Evolutionary conservation across 1,284 basidiomycete species (phyloP), one percentile per base, ranked within the genome.

Genomic region (Ustilago crameri): DNA sequence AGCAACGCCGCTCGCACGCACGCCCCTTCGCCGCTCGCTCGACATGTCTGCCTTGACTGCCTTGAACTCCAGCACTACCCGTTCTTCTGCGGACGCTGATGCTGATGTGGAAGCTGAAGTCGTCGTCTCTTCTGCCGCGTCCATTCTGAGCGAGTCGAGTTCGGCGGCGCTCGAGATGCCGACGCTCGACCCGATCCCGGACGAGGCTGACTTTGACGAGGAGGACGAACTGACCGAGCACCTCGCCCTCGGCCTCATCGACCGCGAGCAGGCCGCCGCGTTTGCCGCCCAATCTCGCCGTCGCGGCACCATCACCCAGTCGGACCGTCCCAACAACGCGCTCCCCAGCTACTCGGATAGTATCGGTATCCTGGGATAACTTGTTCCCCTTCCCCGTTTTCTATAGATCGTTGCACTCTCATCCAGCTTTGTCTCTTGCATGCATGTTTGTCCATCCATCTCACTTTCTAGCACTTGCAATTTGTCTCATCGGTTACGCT

Each of bases 341-440:
- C 65, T 68, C 0, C 70, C 70, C 3, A 73, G 65, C 30, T 73
- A 73, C 30, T 59, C 53, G 12, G 70, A 73, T 23, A 73, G 70
- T 40, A 67, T 67, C 34, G 64, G 64, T 34, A 67, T 72, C 43
- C 57, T 72, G 18, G 69, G 58, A 42, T 71, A 27, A 8, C 49
- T 40, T 32, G 35, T 34, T 23, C n/a, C 23, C 38, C 10, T 18
- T 34, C 20, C 34, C 22, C 26, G 3, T 37, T 2, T 37, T 35
- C 46, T 35, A 17, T 26, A 35, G 30, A 32, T 24, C 18, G 23
- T 27, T 34, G 38, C 46, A 48, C 26, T 26, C 9, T 30, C 46
- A 18, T n/a, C 26, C 30, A 5, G n/a, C 3, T 45, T 24, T 48
- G 18, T 18, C 42, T 10, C 26, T 10, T 20, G 38, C 53, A 55